phyloP scores from a whole-genome alignment of 768 basidiomycete species.

The Tulasnella sp. region DNA sequence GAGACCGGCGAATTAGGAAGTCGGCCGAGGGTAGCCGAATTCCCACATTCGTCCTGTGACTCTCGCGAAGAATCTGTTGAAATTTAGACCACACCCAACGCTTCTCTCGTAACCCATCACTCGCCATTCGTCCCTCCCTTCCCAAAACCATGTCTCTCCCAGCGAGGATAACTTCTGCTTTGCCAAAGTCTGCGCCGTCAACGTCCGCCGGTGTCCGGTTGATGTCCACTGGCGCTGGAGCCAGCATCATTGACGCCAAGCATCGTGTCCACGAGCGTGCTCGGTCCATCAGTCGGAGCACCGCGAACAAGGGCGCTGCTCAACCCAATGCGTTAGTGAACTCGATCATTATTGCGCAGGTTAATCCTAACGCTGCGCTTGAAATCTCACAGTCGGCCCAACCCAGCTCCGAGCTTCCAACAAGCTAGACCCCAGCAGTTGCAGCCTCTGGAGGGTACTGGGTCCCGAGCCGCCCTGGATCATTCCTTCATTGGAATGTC shows the following conservation, averaged over 20 bases:
- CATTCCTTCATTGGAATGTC: conserved; percentile 89
- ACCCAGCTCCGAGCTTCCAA: conserved; percentile 52
- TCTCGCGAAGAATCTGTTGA: conserved; percentile 10
- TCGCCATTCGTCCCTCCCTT: too few species aligned
- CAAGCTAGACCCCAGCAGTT: conserved; percentile 42
- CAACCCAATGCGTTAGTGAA: conserved; percentile 18
- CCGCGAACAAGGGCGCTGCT: conserved; percentile 51
- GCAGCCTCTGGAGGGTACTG: conserved; percentile 15
- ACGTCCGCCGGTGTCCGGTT: not conserved
- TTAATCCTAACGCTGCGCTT: not conserved
- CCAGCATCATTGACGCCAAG: conserved; percentile 70
- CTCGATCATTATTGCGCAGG: not conserved
- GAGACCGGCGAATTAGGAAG: conserved; percentile 10
- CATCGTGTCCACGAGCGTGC: conserved; percentile 74
- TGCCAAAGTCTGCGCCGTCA: not conserved
- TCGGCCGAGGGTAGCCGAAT: conserved; percentile 22
- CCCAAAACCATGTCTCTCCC: conserved; percentile 17
- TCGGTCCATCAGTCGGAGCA: conserved; percentile 67
- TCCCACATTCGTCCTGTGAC: conserved; percentile 7
- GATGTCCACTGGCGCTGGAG: conserved; percentile 8
- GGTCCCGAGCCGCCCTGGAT: conserved; percentile 42
- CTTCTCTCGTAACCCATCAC: not conserved
- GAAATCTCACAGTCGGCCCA: conserved; percentile 48
- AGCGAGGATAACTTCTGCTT: conserved; percentile 1
- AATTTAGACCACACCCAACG: conserved; percentile 8